Evolutionary conservation across 192 early-diverging fungal genomes (phyloP), one percentile per base, ranked within the genome.

Genomic region (Coemansia sp.): DNA sequence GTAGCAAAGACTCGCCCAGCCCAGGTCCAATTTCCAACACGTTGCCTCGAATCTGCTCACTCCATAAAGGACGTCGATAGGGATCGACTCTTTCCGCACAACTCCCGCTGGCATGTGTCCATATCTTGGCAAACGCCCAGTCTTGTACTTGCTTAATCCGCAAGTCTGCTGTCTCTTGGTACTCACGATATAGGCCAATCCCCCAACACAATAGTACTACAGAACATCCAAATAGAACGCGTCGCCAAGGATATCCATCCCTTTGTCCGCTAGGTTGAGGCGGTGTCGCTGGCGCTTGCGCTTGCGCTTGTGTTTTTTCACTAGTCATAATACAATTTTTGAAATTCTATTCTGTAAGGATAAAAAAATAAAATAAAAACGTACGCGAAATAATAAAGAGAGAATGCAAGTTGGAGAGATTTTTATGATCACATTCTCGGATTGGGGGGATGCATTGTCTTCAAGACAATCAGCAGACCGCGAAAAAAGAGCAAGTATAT

Each of bases 1-100:
- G 47, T 34, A 39, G 13, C 10, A 81, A 64, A 1, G 71, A 39
- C 5, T 81, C 79, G 64, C 74, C 79, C 12, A 66, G 68, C 3
- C 79, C 79, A 0, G 73, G 66, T 0, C 79, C 79, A 38, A 81
- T 61, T 36, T 81, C 79, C 22, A 81, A 62, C 9, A 81, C 74
- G 12, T 55, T 73, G 39, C 79, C 79, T 27, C 49, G 70, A n/a
- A 73, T 58, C 58, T 73, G 64, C 9, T 43, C n/a, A 1, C 15
- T 58, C 79, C 79, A 81, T 27, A 81, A 60, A 12, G 69, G 62
- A 49, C 50, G 27, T 15, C 68, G 38, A 40, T 62, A 53, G 11
- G 66, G 68, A 3, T 73, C 41, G 22, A 81, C 29, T 41, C 74
- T 64, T 39, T 60, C 29, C 22, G 49, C 58, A 16, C 31, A 68